These are phyloP conservation scores for Lineolata rhizophorae DNA, from an alignment of 495 filamentous ascomycete species.

Conservation along the genomic window DNA sequence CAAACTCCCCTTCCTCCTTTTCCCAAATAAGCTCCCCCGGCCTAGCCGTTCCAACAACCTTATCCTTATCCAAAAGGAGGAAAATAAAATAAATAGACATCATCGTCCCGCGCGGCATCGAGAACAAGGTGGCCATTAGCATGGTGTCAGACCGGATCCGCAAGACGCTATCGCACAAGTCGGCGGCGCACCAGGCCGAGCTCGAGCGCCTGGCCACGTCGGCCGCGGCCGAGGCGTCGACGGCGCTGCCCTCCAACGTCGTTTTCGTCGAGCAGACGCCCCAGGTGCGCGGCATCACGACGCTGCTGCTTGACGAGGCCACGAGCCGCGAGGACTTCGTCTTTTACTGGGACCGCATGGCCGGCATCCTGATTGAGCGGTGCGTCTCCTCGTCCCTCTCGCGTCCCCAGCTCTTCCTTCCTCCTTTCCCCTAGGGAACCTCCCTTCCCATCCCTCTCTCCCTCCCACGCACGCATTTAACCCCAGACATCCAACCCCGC, in stretches of 20 bases:
- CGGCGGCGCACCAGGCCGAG: constrained; percentile 52
- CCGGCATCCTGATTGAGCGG: constrained; percentile 63
- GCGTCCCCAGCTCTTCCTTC: no score
- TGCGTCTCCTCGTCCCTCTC: no score
- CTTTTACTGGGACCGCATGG: constrained; percentile 84
- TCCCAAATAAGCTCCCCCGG: no score
- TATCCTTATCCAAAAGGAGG: no score
- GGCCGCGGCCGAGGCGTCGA: constrained; percentile 40
- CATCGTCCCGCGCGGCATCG: constrained; percentile 81
- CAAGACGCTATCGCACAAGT: constrained; percentile 66
- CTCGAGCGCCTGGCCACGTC: constrained; percentile 49
- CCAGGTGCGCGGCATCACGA: constrained; percentile 73
- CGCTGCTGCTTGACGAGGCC: constrained; percentile 62
- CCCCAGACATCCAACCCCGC: no score
- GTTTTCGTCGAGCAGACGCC: constrained; percentile 51
- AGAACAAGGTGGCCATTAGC: constrained; percentile 81
- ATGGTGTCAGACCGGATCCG: constrained; percentile 87
- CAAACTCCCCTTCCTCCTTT: no score
- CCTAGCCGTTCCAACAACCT: background rate
- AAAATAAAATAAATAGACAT: constrained; percentile 65
- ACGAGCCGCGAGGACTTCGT: constrained; percentile 78
- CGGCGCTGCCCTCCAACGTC: constrained; percentile 49
- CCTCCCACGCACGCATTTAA: no score
- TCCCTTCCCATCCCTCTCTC: no score
- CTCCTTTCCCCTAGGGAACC: no score